Percentiles rank a stretch among this genome's conserved stretches.
Evolutionary conservation across 257 asterid species (phyloP).

Genomic region (Asclepias syriaca): DNA sequence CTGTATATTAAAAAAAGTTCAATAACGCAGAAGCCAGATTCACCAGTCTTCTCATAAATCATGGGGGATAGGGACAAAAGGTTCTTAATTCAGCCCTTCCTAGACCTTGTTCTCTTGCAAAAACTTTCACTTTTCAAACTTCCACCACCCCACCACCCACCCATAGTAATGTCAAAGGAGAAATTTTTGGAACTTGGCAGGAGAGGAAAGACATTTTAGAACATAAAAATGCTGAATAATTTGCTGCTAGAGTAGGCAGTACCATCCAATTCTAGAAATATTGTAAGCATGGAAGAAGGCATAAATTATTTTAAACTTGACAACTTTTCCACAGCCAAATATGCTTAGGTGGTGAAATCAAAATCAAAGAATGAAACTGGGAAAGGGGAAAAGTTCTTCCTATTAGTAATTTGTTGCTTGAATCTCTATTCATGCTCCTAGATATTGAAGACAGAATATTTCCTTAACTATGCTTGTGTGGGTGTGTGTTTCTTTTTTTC

Average conservation of each 20-base stretch:
- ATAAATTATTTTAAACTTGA: no score
- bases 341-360: neutral
- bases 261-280: neutral
- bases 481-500: no score
- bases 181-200: neutral
- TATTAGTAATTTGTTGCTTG: neutral
- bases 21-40: neutral
- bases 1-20: neutral
- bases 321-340: neutral
- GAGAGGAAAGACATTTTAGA: neutral
- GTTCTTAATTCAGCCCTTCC: neutral
- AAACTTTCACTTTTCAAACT: neutral
- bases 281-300: neutral
- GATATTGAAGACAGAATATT: neutral
- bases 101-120: neutral
- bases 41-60: no score
- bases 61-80: no score
- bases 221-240: no score
- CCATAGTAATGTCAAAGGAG: no score
- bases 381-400: neutral
- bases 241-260: neutral
- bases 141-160: no score
- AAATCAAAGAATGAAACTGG: neutral
- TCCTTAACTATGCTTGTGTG: neutral
- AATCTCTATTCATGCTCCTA: neutral